Evolutionary conservation across 2,329 filamentous ascomycete genomes (phyloP).

Genomic region (Phyllosticta ampelicida): DNA sequence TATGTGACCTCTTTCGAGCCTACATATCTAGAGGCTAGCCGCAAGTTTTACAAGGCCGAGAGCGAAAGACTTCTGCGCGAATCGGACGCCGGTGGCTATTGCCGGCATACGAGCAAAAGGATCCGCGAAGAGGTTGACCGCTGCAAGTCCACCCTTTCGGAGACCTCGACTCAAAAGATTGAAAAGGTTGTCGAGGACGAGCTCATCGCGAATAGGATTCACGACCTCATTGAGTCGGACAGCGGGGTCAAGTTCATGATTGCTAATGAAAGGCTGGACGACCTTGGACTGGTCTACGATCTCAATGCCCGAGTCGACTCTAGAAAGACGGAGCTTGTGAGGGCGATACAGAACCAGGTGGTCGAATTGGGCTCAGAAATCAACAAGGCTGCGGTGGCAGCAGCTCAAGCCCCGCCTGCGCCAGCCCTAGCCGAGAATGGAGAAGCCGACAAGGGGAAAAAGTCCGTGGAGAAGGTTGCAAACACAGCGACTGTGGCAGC

Average conservation of each 20-base stretch:
- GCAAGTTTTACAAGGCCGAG: constrained; percentile 64
- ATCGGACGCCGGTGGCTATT: constrained; percentile 71
- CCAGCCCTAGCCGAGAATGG: constrained; percentile 21
- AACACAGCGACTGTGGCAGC: constrained; percentile 79
- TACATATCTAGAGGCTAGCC: constrained; percentile 60
- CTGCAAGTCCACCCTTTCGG: constrained; percentile 70
- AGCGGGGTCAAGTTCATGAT: constrained; percentile 85
- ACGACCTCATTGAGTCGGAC: constrained; percentile 75
- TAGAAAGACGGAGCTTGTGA: constrained; percentile 59
- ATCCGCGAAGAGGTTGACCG: constrained; percentile 72
- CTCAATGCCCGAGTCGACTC: constrained; percentile 68
- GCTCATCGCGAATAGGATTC: constrained; percentile 65
- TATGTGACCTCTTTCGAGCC: constrained; percentile 79
- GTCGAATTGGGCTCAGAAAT: constrained; percentile 73
- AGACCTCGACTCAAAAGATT: constrained; percentile 62
- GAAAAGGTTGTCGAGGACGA: constrained; percentile 67
- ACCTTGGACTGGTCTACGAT: constrained; percentile 70
- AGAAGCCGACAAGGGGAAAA: constrained; percentile 43
- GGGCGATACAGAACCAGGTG: constrained; percentile 62
- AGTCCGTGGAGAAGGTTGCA: constrained; percentile 38
- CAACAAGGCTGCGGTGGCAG: constrained; percentile 54
- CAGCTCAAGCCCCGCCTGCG: constrained; percentile 45
- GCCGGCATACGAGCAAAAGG: constrained; percentile 62
- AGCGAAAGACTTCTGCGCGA: constrained; percentile 64
- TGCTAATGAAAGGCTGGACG: constrained; percentile 71